phyloP scores from a whole-genome alignment of 148 eudicot genomes.

The Dysphania ambrosioides region DNA sequence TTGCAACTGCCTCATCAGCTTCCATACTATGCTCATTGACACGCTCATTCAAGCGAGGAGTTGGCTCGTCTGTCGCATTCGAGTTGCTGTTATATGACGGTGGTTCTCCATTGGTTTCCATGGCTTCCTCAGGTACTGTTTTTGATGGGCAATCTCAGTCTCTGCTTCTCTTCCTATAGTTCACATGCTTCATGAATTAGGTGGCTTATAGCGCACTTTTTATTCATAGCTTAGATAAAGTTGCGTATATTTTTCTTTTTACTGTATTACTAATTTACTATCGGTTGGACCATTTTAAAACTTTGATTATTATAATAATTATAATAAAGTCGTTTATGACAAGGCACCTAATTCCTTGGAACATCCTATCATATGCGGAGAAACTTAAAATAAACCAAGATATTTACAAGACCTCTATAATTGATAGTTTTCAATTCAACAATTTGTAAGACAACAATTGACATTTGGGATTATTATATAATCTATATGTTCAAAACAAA shows the following conservation, averaged over 20 bases:
- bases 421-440: neutral
- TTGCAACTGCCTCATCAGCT: slow-evolving; percentile 26
- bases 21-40: slow-evolving; percentile 28
- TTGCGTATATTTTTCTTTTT: neutral
- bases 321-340: slow-evolving; percentile 17
- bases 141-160: neutral
- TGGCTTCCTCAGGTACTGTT: neutral
- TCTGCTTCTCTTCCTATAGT: neutral
- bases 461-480: slow-evolving; percentile 16
- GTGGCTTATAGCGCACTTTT: slow-evolving; percentile 5
- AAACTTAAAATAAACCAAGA: slow-evolving; percentile 18
- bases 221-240: slow-evolving; percentile 16
- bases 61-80: neutral
- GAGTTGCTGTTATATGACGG: neutral
- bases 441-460: slow-evolving; percentile 7
- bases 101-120: slow-evolving; percentile 14
- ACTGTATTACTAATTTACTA: slow-evolving; percentile 19
- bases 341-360: slow-evolving; percentile 29
- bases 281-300: slow-evolving; percentile 7
- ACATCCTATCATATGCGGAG: slow-evolving; percentile 29
- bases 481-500: neutral
- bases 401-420: slow-evolving; percentile 1
- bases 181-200: neutral
- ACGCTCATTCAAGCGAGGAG: neutral
- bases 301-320: neutral